A percentile compares a stretch with the other conserved stretches of the same genome.
Evolutionary conservation across 192 early-diverging fungal genomes (phyloP).

Genomic region (Backusella macrospora): DNA sequence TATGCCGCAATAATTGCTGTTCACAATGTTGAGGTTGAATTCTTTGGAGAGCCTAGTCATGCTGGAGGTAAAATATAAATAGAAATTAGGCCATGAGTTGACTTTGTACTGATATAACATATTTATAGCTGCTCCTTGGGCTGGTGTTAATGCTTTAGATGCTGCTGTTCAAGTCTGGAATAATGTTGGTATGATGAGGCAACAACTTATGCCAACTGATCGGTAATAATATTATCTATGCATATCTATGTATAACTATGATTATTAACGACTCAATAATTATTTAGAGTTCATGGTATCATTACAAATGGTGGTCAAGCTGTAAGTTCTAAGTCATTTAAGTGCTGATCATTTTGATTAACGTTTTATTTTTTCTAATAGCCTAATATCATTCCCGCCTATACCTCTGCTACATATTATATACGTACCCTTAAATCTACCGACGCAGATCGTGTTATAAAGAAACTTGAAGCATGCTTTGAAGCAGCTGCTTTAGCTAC

Average conservation of each 20-base stretch:
- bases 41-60: constrained; percentile 72
- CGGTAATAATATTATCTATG: constrained; percentile 29
- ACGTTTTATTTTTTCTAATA: constrained; percentile 6
- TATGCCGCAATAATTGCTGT: constrained; percentile 46
- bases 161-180: constrained; percentile 68
- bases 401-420: constrained; percentile 57
- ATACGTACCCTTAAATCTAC: constrained; percentile 56
- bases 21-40: constrained; percentile 55
- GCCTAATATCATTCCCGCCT: constrained; percentile 67
- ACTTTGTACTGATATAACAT: not conserved
- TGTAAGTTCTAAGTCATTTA: constrained; percentile 17
- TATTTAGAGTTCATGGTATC: constrained; percentile 67
- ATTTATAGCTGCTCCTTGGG: constrained; percentile 32
- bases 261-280: not conserved
- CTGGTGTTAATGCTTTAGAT: constrained; percentile 80
- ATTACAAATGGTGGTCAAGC: constrained; percentile 73
- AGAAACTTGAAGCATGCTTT: constrained; percentile 58
- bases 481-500: constrained; percentile 68
- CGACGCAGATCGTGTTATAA: constrained; percentile 54
- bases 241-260: not conserved
- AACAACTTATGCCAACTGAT: constrained; percentile 67
- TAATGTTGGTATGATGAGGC: constrained; percentile 66
- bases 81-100: constrained; percentile 41
- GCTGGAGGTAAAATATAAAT: constrained; percentile 60
- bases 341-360: not conserved